Percentiles rank a stretch among this genome's conserved stretches.
Evolutionary conservation across 2,329 filamentous ascomycete genomes (phyloP).

Genomic region (Ophiocordyceps camponoti-leonardi): DNA sequence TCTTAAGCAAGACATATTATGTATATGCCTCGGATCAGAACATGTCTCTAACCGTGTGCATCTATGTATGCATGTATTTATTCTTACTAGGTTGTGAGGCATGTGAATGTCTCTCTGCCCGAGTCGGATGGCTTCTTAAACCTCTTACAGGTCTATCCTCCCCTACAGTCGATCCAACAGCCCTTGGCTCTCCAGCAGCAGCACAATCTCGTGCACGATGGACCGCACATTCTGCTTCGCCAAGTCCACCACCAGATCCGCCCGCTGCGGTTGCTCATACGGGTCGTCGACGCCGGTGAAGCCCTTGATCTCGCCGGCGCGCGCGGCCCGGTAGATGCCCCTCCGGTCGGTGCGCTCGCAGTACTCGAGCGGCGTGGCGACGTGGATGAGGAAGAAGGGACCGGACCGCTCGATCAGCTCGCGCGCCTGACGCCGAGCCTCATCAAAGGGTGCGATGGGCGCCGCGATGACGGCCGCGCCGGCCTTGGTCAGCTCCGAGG

Average conservation of each 20-base stretch:
- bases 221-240: constrained; percentile 79
- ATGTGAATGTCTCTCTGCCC: too few species aligned
- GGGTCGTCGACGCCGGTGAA: constrained; percentile 98
- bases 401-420: constrained; percentile 79
- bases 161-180: constrained; percentile 60
- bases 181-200: constrained; percentile 78
- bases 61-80: too few species aligned
- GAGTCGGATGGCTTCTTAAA: neutral
- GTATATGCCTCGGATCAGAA: too few species aligned
- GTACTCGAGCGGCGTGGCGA: constrained; percentile 81
- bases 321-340: constrained; percentile 72
- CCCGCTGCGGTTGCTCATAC: constrained; percentile 70
- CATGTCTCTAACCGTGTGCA: too few species aligned
- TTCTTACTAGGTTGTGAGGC: too few species aligned
- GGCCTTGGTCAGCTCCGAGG: constrained; percentile 80
- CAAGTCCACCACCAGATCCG: constrained; percentile 70
- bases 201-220: constrained; percentile 90
- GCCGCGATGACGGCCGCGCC: constrained; percentile 92
- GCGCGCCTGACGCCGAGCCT: constrained; percentile 57
- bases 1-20: too few species aligned
- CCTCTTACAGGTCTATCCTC: neutral
- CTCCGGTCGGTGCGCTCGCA: constrained; percentile 90
- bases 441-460: constrained; percentile 86
- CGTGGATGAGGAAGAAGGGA: constrained; percentile 88
- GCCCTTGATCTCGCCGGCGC: constrained; percentile 83